Evolutionary conservation across 257 asterid species (phyloP).

Genomic region (Fraxinus anomala): DNA sequence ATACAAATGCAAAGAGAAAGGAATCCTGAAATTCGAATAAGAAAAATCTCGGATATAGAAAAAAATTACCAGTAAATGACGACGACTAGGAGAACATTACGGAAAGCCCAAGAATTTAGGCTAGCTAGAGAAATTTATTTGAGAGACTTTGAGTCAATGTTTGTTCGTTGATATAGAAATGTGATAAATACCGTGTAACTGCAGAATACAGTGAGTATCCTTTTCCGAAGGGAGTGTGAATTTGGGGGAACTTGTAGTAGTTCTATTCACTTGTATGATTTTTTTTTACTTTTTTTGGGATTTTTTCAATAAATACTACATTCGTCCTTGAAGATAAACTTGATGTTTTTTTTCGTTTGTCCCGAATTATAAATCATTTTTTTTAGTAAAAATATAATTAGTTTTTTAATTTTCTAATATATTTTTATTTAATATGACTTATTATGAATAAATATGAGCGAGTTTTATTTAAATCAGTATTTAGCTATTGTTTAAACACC

Average conservation of each 20-base stretch:
- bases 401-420: too few relatives aligned
- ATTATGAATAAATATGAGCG: too few relatives aligned
- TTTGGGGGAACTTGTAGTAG: slow-evolving; percentile 18
- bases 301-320: too few relatives aligned
- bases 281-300: neutral
- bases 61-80: slow-evolving; percentile 24
- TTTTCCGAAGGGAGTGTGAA: neutral
- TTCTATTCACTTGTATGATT: slow-evolving; percentile 9
- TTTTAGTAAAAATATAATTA: too few relatives aligned
- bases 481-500: too few relatives aligned
- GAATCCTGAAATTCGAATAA: slow-evolving; percentile 8
- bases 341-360: too few relatives aligned
- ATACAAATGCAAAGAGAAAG: slow-evolving; percentile 18
- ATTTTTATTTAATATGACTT: too few relatives aligned
- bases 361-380: too few relatives aligned
- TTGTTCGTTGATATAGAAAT: slow-evolving; percentile 7
- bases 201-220: slow-evolving; percentile 8
- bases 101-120: slow-evolving; percentile 36
- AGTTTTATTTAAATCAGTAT: too few relatives aligned
- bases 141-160: slow-evolving; percentile 28
- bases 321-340: too few relatives aligned
- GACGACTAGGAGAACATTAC: slow-evolving; percentile 18
- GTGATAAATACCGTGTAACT: neutral
- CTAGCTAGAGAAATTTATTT: neutral
- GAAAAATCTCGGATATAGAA: neutral